Base-by-base conservation (phyloP, 495 filamentous ascomycete species). In the Penicillium daleae region DNA sequence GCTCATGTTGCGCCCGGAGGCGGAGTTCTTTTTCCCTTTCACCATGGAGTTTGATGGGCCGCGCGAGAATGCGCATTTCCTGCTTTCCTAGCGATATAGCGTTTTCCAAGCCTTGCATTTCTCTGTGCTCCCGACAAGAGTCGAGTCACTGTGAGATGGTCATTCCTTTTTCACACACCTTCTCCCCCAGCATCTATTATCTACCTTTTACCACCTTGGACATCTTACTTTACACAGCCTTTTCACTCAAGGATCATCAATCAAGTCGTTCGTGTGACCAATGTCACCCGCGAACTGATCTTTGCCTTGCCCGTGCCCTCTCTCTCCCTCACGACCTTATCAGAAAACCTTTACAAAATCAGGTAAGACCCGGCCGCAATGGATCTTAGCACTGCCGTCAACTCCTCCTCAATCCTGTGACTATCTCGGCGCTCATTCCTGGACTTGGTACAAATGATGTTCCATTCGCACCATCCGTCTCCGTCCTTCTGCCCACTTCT, bases 81-180 rank as follows among this genome's bases (percentile, higher is more conserved):
- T 69, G 68, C 63, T 60, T 69, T 71, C 13, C 55, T 53, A 69
- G 61, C 69, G 64, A 57, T 56, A 56, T 40, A 61, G 61, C 59
- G 63, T 62, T 61, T 63, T 50, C 56, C 51, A 35, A 61, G 58
- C 58, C 26, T 61, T 58, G 46, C 39, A 40, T 50, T 61, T 64
- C 52, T 19, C 19, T 61, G 57, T 64, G 61, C 58, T 64, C 53
- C 52, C 33, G 65, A 67, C 40, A n/a, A 22, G 64, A 59, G 64
- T 62, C 56, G 58, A 35, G 54, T 58, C 53, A 63, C 54, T 49
- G 62, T 61, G 54, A 64, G 59, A 24, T 46, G 50, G 24, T 59
- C 53, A 26, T 61, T n/a, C 27, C 60, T 61, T 58, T 61, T 66
- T 42, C 48, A 46, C 37, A 44, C 55, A n/a, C 37, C 37, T 37